Conservation (phyloP, 371 early-diverging fungal genomes). For the Basidiobolus meristosporus region DNA sequence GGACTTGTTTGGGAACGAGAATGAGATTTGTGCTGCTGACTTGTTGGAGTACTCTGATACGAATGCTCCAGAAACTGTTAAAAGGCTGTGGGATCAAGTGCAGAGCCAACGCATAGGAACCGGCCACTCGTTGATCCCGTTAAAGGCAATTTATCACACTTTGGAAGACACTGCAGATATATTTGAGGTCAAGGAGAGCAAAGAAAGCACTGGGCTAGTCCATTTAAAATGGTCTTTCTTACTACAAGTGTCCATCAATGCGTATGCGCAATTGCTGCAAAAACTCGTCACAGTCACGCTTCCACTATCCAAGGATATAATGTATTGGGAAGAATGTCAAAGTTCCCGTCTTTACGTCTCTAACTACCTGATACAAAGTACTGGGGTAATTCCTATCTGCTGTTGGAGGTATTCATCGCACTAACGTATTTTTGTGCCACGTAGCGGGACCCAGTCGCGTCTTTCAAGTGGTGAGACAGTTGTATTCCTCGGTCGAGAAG, state of each 20-base stretch:
- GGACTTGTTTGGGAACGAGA: no score
- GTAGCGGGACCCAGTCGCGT: background rate
- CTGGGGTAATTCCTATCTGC: background rate
- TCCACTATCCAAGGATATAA: constrained; percentile 29
- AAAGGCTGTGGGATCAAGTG: no score
- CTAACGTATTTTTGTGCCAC: background rate
- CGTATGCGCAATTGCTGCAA: constrained; percentile 26
- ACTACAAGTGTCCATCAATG: background rate
- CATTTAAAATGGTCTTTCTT: background rate
- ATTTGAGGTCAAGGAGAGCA: no score
- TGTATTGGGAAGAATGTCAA: constrained; percentile 21
- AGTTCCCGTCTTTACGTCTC: background rate
- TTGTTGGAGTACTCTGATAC: no score
- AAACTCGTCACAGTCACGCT: constrained; percentile 24
- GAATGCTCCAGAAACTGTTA: no score
- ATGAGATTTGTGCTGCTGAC: no score
- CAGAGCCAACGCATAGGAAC: no score
- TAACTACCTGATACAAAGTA: background rate
- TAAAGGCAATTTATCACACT: no score
- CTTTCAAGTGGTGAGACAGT: background rate
- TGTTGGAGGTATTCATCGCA: background rate
- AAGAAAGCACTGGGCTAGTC: no score
- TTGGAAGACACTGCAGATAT: no score
- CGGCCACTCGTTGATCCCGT: no score
- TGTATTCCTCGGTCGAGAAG: background rate